These are phyloP conservation scores for Craterostigma plantagineum DNA, from an alignment of 257 asterid species.

Conservation along the genomic window DNA sequence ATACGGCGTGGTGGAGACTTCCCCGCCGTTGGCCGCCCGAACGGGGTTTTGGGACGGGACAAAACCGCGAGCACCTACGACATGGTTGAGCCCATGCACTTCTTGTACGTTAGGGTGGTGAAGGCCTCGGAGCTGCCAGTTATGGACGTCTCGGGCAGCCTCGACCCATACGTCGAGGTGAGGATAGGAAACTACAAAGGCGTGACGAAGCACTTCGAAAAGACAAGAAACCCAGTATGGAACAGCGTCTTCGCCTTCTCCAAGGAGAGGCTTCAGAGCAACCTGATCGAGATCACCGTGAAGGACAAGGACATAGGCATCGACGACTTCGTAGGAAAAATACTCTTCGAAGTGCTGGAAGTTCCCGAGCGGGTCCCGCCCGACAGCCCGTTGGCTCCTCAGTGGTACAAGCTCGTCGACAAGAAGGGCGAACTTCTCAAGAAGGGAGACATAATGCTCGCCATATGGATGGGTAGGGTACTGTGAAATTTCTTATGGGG, in stretches of 20 bases:
- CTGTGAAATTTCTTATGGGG: too few relatives aligned
- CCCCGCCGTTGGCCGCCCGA: constrained; percentile 74
- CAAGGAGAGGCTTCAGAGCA: constrained; percentile 59
- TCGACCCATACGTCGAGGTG: constrained; percentile 89
- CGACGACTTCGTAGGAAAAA: constrained; percentile 72
- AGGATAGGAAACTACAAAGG: constrained; percentile 77
- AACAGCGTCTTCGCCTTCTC: constrained; percentile 63
- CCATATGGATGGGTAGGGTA: constrained; percentile 98
- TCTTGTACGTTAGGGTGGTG: constrained; percentile 44
- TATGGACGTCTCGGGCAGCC: constrained; percentile 77
- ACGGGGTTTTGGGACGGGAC: constrained; percentile 85
- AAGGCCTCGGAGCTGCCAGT: constrained; percentile 78
- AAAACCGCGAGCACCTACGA: constrained; percentile 83
- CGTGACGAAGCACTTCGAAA: constrained; percentile 62
- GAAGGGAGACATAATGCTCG: constrained; percentile 77
- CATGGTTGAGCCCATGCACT: constrained; percentile 82
- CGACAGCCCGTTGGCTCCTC: constrained; percentile 89
- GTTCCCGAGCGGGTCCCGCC: constrained; percentile 80
- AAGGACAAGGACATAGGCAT: constrained; percentile 65
- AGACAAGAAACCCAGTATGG: constrained; percentile 72
- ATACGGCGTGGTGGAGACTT: constrained; percentile 71
- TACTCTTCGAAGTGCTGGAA: constrained; percentile 44
- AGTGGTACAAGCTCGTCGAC: constrained; percentile 62
- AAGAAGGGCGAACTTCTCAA: constrained; percentile 33
- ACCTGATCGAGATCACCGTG: constrained; percentile 44